These are phyloP conservation scores for Ophiostoma pallidulum DNA, from an alignment of 2,329 filamentous ascomycete genomes.

Conservation along the genomic window DNA sequence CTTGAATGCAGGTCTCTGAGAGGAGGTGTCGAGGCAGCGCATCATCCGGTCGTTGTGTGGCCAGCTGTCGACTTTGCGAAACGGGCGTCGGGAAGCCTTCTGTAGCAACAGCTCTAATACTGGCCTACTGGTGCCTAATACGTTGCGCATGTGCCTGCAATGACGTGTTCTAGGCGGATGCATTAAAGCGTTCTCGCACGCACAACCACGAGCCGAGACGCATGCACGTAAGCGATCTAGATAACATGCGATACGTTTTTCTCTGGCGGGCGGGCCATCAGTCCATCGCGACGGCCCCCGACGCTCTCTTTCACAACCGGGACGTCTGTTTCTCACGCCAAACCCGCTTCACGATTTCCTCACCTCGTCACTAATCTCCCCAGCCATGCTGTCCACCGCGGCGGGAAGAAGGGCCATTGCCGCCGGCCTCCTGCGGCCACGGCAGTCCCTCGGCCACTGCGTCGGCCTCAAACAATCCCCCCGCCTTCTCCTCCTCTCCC, in stretches of 20 bases:
- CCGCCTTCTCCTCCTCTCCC: conserved; percentile 1
- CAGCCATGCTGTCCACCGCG: conserved; percentile 14
- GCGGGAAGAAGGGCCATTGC: conserved; percentile 7
- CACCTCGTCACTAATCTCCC: not conserved
- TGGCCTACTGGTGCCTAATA: too few relatives aligned
- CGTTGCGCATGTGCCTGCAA: not conserved
- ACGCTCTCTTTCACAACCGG: not conserved
- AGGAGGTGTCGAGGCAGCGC: not conserved
- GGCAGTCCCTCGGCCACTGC: conserved; percentile 3
- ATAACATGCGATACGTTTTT: conserved; percentile 5
- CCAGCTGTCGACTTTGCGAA: not conserved
- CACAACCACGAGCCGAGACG: too few relatives aligned
- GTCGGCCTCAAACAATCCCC: not conserved
- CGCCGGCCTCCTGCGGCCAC: conserved; percentile 12
- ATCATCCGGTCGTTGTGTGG: not conserved
- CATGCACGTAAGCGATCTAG: conserved; percentile 3
- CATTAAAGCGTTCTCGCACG: conserved; percentile 6
- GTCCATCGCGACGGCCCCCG: conserved; percentile 5
- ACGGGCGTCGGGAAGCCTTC: not conserved
- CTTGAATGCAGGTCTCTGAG: too few relatives aligned
- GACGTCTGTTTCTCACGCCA: not conserved
- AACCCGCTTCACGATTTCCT: too few relatives aligned
- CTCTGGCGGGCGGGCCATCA: conserved; percentile 5
- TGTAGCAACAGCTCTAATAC: too few relatives aligned
- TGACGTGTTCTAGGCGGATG: conserved; percentile 6